Evolutionary conservation across 352 stramenopile species (phyloP).

Genomic region (Phytopythium litorale): DNA sequence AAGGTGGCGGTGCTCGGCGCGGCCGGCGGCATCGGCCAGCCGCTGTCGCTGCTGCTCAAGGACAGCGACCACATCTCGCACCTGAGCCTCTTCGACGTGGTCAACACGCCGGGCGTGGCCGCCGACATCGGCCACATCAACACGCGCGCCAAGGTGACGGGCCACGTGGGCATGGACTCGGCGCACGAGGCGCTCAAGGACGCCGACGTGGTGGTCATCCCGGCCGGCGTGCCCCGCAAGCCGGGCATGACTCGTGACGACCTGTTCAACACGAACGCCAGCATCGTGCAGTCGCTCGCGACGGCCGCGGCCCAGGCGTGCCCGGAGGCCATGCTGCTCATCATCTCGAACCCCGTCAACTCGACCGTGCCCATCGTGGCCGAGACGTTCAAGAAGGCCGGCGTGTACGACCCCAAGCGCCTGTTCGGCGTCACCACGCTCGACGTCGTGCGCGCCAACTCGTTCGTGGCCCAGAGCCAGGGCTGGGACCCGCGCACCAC

Average conservation of each 20-base stretch:
- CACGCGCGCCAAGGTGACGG: slow-evolving; percentile 72
- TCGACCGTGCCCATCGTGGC: slow-evolving; percentile 99
- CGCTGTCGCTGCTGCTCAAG: slow-evolving; percentile 98
- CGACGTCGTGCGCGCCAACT: slow-evolving; percentile 97
- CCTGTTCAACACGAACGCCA: slow-evolving; percentile 95
- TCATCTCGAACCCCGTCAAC: slow-evolving; percentile 99
- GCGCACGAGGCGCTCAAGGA: slow-evolving; percentile 67
- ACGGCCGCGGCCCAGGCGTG: slow-evolving; percentile 93
- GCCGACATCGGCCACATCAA: slow-evolving; percentile 96
- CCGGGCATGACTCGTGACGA: slow-evolving; percentile 96
- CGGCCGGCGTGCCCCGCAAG: slow-evolving; percentile 98
- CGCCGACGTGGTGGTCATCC: slow-evolving; percentile 98
- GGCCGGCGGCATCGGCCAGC: slow-evolving; percentile 97
- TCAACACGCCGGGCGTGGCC: slow-evolving; percentile 97
- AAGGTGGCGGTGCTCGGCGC: slow-evolving; percentile 90
- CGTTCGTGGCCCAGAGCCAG: slow-evolving; percentile 88
- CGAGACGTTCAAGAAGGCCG: slow-evolving; percentile 96
- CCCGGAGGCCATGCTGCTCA: slow-evolving; percentile 94
- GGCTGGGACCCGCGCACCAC: slow-evolving; percentile 70
- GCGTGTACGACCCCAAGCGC: slow-evolving; percentile 96
- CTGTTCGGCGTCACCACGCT: slow-evolving; percentile 98
- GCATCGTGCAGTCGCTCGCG: slow-evolving; percentile 96
- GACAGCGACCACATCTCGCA: slow-evolving; percentile 94
- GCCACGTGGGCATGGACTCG: slow-evolving; percentile 76
- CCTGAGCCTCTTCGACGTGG: slow-evolving; percentile 98